phyloP scores from a whole-genome alignment of 805 yeast genomes.

The Candida loeiensis region DNA sequence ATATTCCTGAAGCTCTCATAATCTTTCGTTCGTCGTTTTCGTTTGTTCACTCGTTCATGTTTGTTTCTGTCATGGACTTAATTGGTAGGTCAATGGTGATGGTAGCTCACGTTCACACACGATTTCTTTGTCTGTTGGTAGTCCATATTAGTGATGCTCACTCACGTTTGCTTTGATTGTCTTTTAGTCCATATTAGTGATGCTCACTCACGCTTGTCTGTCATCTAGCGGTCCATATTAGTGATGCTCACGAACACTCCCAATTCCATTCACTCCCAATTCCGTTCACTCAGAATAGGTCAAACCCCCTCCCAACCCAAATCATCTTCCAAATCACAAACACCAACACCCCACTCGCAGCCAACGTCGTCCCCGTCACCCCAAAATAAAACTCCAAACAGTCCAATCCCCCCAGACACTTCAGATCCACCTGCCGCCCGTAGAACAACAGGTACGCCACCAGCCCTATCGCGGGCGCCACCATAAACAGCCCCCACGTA shows the following conservation, averaged over 20 bases:
- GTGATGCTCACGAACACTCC: neutral
- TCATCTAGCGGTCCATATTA: neutral
- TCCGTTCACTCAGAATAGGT: conserved; percentile 15
- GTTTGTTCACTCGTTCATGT: too few species aligned
- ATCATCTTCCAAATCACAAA: conserved; percentile 26
- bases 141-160: neutral
- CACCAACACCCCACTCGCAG: conserved; percentile 23
- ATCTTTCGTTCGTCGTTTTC: too few species aligned
- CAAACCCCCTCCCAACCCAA: conserved; percentile 30
- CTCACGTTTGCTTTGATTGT: neutral
- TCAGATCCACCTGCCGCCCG: conserved; percentile 57
- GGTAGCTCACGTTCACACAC: neutral
- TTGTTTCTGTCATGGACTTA: too few species aligned
- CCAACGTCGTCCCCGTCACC: conserved; percentile 23
- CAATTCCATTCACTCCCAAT: neutral
- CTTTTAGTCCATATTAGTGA: neutral
- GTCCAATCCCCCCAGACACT: conserved; percentile 21
- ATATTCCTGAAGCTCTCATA: too few species aligned
- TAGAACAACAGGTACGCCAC: conserved; percentile 64
- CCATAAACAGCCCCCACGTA: conserved; percentile 86
- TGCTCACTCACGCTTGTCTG: neutral
- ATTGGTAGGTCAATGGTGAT: too few species aligned
- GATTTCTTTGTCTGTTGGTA: neutral
- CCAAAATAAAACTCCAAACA: conserved; percentile 29
- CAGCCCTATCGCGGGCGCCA: conserved; percentile 85